These are phyloP conservation scores for Nothophytophthora sp. DNA, from an alignment of 352 stramenopile species.

Conservation along the genomic window DNA sequence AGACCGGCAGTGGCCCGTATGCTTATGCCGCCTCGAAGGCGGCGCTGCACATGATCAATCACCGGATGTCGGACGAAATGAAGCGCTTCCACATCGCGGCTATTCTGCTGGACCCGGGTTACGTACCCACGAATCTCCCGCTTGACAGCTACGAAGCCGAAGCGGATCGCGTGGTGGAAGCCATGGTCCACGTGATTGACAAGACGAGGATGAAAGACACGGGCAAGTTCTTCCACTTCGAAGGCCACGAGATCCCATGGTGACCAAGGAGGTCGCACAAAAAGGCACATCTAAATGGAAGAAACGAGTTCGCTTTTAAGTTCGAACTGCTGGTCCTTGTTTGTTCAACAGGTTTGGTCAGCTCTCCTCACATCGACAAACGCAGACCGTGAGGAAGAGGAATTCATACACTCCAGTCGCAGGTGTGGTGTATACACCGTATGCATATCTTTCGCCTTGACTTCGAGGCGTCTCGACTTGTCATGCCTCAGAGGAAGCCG, in stretches of 20 bases:
- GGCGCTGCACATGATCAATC: conserved; percentile 62
- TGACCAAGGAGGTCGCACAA: too few relatives aligned
- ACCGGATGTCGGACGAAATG: conserved; percentile 36
- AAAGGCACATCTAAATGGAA: too few relatives aligned
- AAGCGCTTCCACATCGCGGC: conserved; percentile 34
- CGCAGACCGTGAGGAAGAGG: too few relatives aligned
- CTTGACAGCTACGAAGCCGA: conserved; percentile 22
- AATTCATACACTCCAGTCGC: too few relatives aligned
- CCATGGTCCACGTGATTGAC: conserved; percentile 26
- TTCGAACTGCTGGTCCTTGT: too few relatives aligned
- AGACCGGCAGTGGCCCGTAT: conserved; percentile 42
- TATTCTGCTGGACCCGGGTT: conserved; percentile 43
- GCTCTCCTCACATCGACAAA: too few relatives aligned
- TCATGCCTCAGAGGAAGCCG: conserved; percentile 30
- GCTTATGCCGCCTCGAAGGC: conserved; percentile 62
- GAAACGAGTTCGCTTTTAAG: too few relatives aligned
- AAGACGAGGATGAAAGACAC: conserved; percentile 31
- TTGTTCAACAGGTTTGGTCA: too few relatives aligned
- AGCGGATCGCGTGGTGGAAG: conserved; percentile 26
- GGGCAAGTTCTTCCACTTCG: conserved; percentile 39
- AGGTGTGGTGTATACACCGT: too few relatives aligned
- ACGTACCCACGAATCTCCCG: conserved; percentile 44
- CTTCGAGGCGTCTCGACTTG: too few relatives aligned
- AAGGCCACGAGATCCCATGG: conserved; percentile 36
- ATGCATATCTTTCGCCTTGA: too few relatives aligned